These are phyloP conservation scores for Cicer bijugum DNA, from an alignment of 306 rosid genomes.

Conservation along the genomic window DNA sequence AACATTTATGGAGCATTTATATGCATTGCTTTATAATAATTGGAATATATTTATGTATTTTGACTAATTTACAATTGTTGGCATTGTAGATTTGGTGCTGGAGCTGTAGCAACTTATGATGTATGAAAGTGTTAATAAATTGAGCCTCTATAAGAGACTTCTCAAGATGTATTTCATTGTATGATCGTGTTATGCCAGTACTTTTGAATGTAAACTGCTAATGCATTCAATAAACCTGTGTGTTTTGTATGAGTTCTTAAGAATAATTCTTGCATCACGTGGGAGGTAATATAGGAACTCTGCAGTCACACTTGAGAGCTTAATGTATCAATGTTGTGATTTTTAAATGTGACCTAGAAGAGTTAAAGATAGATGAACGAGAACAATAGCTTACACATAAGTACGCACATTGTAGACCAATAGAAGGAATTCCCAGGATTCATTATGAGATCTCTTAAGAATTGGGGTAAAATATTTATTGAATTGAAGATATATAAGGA, in stretches of 20 bases:
- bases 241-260: constrained; percentile 40
- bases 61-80: constrained; percentile 48
- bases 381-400: constrained; percentile 13
- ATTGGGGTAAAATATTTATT: too few species aligned
- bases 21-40: constrained; percentile 35
- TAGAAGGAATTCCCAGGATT: constrained; percentile 35
- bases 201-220: constrained; percentile 38
- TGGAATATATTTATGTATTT: constrained; percentile 34
- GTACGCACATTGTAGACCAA: not conserved
- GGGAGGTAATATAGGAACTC: not conserved
- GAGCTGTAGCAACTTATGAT: constrained; percentile 68
- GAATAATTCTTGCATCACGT: constrained; percentile 19
- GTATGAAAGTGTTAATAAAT: constrained; percentile 37
- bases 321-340: constrained; percentile 20
- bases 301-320: constrained; percentile 16
- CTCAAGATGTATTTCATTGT: constrained; percentile 51
- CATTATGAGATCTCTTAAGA: not conserved
- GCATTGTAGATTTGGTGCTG: constrained; percentile 85
- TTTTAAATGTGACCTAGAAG: not conserved
- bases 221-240: constrained; percentile 47
- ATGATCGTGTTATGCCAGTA: constrained; percentile 41
- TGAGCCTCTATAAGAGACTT: constrained; percentile 44
- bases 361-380: constrained; percentile 15
- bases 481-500: too few species aligned
- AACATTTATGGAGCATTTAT: constrained; percentile 35